Base-by-base conservation (phyloP, 805 yeast species). In the Candida dajiaensis region DNA sequence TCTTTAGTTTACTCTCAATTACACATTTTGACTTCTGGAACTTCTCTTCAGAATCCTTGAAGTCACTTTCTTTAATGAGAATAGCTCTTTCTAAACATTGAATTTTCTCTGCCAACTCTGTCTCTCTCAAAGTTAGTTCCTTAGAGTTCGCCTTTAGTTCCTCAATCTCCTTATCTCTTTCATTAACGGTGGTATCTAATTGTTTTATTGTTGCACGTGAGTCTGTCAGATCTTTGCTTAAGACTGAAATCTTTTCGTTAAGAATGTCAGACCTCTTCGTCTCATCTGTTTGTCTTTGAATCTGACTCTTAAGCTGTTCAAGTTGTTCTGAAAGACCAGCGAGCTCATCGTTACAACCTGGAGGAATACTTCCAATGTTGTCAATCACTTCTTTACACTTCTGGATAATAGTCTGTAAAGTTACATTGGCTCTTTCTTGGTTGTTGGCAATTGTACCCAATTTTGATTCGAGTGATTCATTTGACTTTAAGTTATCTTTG, bases 1-100 rank as follows among this genome's bases (percentile, higher is more conserved):
- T 63, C 19, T 63, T 56, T 18, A 70, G 38, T 49, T 69, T 67
- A 39, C 64, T 61, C 21, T 70, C 69, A 40, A 57, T 65, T n/a
- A 54, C 58, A 3, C 60, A 52, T 35, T 57, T 54, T 8, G 46
- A 52, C 45, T 48, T 58, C 38, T 43, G 41, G 29, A 42, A 47
- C 52, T 43, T 55, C 38, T 41, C 58, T 12, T 49, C 60, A 10
- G 47, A 20, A 2, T 31, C 12, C 29, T 52, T 47, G 43, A 47
- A 20, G 4, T 12, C 35, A 2, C 39, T 25, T 7, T 40, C 48
- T 22, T 42, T 36, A 6, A 42, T 23, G 2, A 28, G 16, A 12
- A 48, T 12, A 3, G 39, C 39, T 10, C 16, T 4, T 10, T 45
- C 41, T 6, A 51, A 19, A 8, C 21, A 40, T 6, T 26, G 31